A percentile compares a stretch with the other conserved stretches of the same genome.
These are phyloP conservation scores for Saposhnikovia divaricata DNA, from an alignment of 129 eudicot genomes.

Conservation along the genomic window DNA sequence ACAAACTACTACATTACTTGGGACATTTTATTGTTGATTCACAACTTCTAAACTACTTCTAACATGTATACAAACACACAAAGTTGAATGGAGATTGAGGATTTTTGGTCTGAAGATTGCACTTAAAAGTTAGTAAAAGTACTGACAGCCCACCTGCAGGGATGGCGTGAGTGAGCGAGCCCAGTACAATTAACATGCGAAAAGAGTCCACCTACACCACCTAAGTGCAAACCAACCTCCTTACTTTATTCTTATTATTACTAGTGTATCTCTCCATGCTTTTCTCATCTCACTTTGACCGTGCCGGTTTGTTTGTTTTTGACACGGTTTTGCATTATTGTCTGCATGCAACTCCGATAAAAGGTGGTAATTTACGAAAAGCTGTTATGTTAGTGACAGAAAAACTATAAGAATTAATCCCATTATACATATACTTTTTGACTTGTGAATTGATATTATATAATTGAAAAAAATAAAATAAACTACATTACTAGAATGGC, in stretches of 20 bases:
- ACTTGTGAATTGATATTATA: no score
- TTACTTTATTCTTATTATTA: background rate
- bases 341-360: background rate
- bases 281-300: background rate
- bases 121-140: background rate
- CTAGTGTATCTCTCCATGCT: background rate
- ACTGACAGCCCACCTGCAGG: constrained; percentile 16
- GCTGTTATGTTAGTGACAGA: no score
- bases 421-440: no score
- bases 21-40: background rate
- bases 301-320: background rate
- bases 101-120: background rate
- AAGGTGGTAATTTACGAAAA: no score
- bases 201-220: background rate
- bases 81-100: background rate
- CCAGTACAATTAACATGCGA: background rate
- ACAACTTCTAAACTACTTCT: background rate
- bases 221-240: background rate
- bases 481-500: no score
- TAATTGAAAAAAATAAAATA: no score
- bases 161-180: constrained; percentile 11
- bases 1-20: background rate
- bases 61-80: background rate
- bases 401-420: no score
- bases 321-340: background rate